Evolutionary conservation across 768 basidiomycete species (phyloP).

Genomic region (Kwoniella heveanensis): DNA sequence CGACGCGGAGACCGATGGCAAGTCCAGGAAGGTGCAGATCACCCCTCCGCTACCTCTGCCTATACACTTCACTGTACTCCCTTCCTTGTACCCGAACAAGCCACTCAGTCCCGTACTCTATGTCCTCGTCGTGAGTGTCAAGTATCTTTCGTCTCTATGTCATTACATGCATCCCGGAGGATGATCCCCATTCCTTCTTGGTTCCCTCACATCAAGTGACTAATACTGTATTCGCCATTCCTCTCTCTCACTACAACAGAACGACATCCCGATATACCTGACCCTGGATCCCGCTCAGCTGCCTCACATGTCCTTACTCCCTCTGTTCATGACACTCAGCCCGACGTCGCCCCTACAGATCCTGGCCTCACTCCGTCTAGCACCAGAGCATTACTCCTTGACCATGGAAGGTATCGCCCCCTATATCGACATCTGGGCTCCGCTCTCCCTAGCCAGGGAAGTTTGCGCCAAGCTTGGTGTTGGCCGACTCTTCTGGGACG

Average conservation of each 20-base stretch:
- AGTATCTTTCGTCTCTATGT: neutral
- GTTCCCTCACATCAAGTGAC: too few relatives aligned
- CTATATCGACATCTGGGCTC: conserved; percentile 38
- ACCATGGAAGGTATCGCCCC: conserved; percentile 35
- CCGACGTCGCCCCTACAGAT: conserved; percentile 27
- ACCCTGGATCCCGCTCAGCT: conserved; percentile 29
- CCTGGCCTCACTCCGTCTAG: conserved; percentile 19
- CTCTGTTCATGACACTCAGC: conserved; percentile 29
- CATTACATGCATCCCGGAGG: neutral
- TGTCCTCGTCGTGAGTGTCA: conserved; percentile 19
- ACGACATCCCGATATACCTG: conserved; percentile 35
- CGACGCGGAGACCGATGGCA: neutral
- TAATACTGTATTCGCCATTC: too few relatives aligned
- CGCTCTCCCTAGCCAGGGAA: conserved; percentile 11
- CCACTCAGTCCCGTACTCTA: conserved; percentile 20
- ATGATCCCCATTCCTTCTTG: too few relatives aligned
- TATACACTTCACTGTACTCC: conserved; percentile 17
- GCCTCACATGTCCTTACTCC: conserved; percentile 37
- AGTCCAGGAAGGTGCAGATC: neutral
- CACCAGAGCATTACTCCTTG: conserved; percentile 7
- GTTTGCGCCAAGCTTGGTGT: conserved; percentile 23
- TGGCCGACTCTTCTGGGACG: conserved; percentile 24
- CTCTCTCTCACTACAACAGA: too few relatives aligned
- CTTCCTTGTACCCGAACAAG: conserved; percentile 12
- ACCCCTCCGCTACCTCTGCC: conserved; percentile 21